These are phyloP conservation scores for Cutaneotrichosporon spelunceum DNA, from an alignment of 1,284 basidiomycete species.

Conservation along the genomic window DNA sequence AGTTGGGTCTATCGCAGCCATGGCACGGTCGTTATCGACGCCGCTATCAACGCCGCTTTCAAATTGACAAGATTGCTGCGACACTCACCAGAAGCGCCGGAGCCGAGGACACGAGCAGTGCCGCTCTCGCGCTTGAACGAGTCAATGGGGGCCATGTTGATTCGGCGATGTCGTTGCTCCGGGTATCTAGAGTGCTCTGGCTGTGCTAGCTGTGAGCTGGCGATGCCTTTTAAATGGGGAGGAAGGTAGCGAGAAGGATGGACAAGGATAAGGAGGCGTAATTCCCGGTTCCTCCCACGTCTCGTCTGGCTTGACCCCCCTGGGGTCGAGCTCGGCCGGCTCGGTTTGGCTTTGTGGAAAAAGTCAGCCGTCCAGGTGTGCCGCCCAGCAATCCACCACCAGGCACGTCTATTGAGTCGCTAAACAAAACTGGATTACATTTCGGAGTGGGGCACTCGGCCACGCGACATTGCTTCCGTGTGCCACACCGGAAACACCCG, in stretches of 20 bases:
- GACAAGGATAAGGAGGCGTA: not conserved
- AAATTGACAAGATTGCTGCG: no score
- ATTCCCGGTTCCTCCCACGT: not conserved
- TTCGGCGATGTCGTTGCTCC: not conserved
- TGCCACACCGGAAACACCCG: conserved; percentile 8
- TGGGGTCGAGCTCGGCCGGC: no score
- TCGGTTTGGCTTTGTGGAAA: not conserved
- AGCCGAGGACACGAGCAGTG: conserved; percentile 84
- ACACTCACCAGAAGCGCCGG: conserved; percentile 81
- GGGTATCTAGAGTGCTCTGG: not conserved
- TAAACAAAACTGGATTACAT: not conserved
- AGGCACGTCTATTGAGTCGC: not conserved
- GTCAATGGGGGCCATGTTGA: conserved; percentile 43
- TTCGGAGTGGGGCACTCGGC: not conserved
- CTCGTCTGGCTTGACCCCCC: no score
- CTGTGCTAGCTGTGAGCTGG: not conserved
- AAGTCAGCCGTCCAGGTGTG: conserved; percentile 3
- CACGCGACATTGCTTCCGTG: not conserved
- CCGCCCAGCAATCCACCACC: not conserved
- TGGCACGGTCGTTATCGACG: not conserved
- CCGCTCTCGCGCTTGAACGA: conserved; percentile 67
- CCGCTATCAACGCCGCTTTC: no score
- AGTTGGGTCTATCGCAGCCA: not conserved
- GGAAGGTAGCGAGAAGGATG: not conserved
- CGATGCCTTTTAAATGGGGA: conserved; percentile 3